These are phyloP conservation scores for Centrapalus pauciflorus DNA, from an alignment of 129 eudicot species.

Conservation along the genomic window DNA sequence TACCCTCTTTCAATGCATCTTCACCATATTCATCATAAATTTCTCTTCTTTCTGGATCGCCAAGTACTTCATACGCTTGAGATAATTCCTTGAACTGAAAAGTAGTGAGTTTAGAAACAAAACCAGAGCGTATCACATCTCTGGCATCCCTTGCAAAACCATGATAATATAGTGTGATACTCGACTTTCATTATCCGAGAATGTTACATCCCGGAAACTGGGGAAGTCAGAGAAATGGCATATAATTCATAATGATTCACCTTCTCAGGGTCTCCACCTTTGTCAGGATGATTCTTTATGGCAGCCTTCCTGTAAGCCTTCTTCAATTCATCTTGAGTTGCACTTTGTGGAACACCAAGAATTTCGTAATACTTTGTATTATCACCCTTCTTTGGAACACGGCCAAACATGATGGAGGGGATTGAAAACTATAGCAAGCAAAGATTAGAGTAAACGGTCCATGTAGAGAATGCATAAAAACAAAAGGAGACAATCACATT, in stretches of 20 bases:
- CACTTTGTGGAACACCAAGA: constrained; percentile 65
- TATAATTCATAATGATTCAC: constrained; percentile 25
- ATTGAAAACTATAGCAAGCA: constrained; percentile 6
- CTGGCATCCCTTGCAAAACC: background rate
- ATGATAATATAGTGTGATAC: background rate
- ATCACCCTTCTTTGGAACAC: constrained; percentile 63
- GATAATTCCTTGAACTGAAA: constrained; percentile 78
- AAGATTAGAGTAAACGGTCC: background rate
- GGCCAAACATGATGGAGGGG: constrained; percentile 65
- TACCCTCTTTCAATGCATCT: constrained; percentile 81
- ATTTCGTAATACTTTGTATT: constrained; percentile 63
- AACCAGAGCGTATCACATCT: background rate
- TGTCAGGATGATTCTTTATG: constrained; percentile 86
- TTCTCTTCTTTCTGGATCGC: constrained; percentile 72
- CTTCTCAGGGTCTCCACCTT: constrained; percentile 96
- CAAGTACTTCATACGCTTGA: constrained; percentile 84
- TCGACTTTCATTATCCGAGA: background rate
- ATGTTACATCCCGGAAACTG: background rate
- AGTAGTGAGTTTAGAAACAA: background rate
- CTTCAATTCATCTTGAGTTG: constrained; percentile 74
- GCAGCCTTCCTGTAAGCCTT: constrained; percentile 81
- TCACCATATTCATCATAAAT: constrained; percentile 82
- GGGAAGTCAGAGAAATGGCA: background rate
- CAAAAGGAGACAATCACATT: background rate
- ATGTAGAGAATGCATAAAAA: background rate